Base-by-base conservation (phyloP, 108 stramenopile genomes). In the Nitzschia sp. region DNA sequence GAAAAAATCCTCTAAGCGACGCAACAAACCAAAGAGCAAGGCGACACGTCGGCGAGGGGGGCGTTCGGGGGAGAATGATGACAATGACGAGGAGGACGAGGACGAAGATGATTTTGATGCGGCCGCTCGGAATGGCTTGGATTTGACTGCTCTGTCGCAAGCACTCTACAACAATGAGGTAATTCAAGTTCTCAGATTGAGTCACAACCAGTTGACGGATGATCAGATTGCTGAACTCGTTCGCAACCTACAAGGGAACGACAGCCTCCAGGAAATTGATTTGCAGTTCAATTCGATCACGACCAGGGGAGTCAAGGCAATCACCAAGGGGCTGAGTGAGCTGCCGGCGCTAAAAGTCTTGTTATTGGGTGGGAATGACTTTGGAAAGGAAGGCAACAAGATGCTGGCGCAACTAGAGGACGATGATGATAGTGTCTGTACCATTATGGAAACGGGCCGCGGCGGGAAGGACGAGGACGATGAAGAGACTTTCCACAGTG, bases 361-460 rank as follows among this genome's bases (percentile, higher is more conserved):
- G 22, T 45, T 71, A 45, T 45, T 71, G 59, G 70, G 70, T 17
- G 70, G 70, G n/a, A 71, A 71, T 62, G 50, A 45, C 29, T 53
- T 71, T 62, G 70, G 70, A 35, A 34, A 71, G 36, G 60, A 71
- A 32, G 70, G 70, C 1, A 34, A 21, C 46, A 53, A 61, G 22
- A 22, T 71, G 11, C 29, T 71, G 50, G 70, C 30, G 25, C 45
- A 46, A 16, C 46, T 71, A 22, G 41, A 52, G 28, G 60, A 62
- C n/a, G 70, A 71, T 25, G 70, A 71, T 62, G 60, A 71, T 30
- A 71, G 70, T 54, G 53, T 71, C 23, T 71, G 70, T 31, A 71
- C 70, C 1, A 50, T 69, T 35, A 31, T 35, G 33, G 68, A 69
- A 58, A 22, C 54, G 5, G 54, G 46, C 3, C 3, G 25, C 13